Evolutionary conservation across 2,329 filamentous ascomycete genomes (phyloP).

Genomic region (Didymella keratinophila): DNA sequence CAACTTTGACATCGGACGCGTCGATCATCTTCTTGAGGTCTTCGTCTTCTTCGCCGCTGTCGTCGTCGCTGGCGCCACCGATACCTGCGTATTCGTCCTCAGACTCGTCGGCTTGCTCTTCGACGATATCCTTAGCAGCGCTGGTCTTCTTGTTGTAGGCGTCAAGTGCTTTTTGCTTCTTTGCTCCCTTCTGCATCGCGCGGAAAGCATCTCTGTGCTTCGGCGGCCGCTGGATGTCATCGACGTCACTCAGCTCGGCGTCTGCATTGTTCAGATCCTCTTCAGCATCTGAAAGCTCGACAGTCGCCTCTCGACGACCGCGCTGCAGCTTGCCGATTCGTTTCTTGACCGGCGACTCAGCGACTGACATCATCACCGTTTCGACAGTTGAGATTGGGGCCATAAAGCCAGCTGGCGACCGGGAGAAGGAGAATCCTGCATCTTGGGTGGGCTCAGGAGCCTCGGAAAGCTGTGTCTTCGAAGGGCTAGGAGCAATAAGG

Average conservation of each 20-base stretch:
- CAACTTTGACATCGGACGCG: slow-evolving; percentile 74
- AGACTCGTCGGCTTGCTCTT: slow-evolving; percentile 95
- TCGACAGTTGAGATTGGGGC: slow-evolving; percentile 73
- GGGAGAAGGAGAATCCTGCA: slow-evolving; percentile 73
- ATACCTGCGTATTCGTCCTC: slow-evolving; percentile 98
- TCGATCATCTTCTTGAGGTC: slow-evolving; percentile 90
- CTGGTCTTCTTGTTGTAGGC: slow-evolving; percentile 85
- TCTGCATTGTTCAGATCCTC: slow-evolving; percentile 47
- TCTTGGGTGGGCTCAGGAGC: slow-evolving; percentile 83
- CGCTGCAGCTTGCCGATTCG: slow-evolving; percentile 66
- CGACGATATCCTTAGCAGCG: slow-evolving; percentile 81
- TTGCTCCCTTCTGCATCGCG: slow-evolving; percentile 72
- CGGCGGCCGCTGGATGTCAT: slow-evolving; percentile 43
- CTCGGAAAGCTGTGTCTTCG: slow-evolving; percentile 71
- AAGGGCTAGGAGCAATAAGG: slow-evolving; percentile 42
- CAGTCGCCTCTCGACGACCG: slow-evolving; percentile 48
- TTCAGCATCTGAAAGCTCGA: slow-evolving; percentile 56
- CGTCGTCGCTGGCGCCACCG: slow-evolving; percentile 88
- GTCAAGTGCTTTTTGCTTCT: slow-evolving; percentile 58
- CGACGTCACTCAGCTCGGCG: slow-evolving; percentile 31
- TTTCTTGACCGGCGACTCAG: slow-evolving; percentile 72
- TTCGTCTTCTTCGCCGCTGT: slow-evolving; percentile 76
- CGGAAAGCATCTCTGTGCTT: slow-evolving; percentile 68
- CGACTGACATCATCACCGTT: slow-evolving; percentile 66
- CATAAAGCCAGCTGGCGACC: slow-evolving; percentile 71